A percentile compares a stretch with the other conserved stretches of the same genome.
Conservation (phyloP, 768 basidiomycete species). For the Rhodotorula diobovata region DNA sequence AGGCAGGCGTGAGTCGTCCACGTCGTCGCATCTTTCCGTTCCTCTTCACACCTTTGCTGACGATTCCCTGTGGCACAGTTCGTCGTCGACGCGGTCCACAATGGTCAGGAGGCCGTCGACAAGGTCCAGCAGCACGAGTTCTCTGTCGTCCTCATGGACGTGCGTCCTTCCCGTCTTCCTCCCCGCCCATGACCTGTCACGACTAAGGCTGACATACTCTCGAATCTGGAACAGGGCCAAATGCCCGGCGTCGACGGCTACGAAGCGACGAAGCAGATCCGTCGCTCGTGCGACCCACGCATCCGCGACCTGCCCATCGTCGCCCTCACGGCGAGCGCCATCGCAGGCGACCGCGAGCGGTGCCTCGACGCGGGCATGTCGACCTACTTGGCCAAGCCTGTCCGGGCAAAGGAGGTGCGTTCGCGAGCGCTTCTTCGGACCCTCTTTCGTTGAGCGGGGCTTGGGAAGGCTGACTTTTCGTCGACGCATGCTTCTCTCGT, state of each 20-base stretch:
- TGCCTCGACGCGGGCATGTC: constrained; percentile 69
- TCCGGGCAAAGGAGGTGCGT: constrained; percentile 27
- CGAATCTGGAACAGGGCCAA: constrained; percentile 1
- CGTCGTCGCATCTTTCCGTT: background rate
- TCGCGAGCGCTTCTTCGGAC: background rate
- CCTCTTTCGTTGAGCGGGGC: no score
- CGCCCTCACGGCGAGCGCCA: constrained; percentile 91
- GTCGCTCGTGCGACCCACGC: background rate
- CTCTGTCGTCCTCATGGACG: constrained; percentile 46
- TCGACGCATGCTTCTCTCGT: background rate
- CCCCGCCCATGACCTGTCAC: background rate
- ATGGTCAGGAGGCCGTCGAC: constrained; percentile 44
- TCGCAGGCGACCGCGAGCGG: constrained; percentile 76
- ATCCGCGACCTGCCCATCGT: constrained; percentile 67
- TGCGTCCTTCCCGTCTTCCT: background rate
- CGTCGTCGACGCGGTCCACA: constrained; percentile 42
- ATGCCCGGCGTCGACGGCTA: constrained; percentile 32
- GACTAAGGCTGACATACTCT: constrained; percentile 3
- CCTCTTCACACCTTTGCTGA: background rate
- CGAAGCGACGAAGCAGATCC: constrained; percentile 21
- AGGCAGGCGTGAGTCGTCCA: constrained; percentile 2
- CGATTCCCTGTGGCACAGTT: constrained; percentile 5
- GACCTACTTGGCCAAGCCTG: constrained; percentile 36
- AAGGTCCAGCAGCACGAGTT: constrained; percentile 41
- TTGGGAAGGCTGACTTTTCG: background rate